Base-by-base conservation (phyloP, 495 filamentous ascomycete genomes). In the Venustampulla echinocandica region DNA sequence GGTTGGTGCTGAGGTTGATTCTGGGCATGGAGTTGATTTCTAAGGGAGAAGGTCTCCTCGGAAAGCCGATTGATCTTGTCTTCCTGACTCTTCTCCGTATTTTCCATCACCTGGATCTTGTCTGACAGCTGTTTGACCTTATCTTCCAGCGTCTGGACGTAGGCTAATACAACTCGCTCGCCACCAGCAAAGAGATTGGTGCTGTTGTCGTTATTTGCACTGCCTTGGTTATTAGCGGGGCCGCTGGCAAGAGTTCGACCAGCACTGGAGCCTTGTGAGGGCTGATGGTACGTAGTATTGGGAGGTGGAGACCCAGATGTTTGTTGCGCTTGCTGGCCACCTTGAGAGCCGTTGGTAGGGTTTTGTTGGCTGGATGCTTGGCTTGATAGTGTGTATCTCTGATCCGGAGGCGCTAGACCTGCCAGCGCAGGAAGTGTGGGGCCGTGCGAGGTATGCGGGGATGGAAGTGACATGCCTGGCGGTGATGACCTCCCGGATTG, bases 81-180 rank as follows among this genome's bases (percentile, higher is more conserved):
- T 25, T 68, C 62, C 28, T 63, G 59, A 28, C 53, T 54, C 37
- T 59, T 59, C 33, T 62, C 63, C 7, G 48, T 47, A 23, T 50
- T 60, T 35, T 76, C 74, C 60, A 76, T 65, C 13, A 40, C 53
- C 5, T 57, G 52, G 15, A 67, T 48, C 42, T 66, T 58, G 7
- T 63, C 58, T 7, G 52, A 51, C 28, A 68, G 56, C 19, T 57
- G 46, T 42, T 69, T 68, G 10, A 74, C 56, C 52, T 64, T 62
- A 2, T 68, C 69, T 30, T 76, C 72, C 10, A 76, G 60, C n/a
- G 59, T 62, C 28, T 73, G 69, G 36, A 74, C 64, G 52, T 74
- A 75, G 3, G 64, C 49, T 69, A 66, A 73, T 9, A 76, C 48
- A 14, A 61, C 62, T 36, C 64, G 62, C 22, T 75, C 71, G 10